Base-by-base conservation (phyloP, 2,329 filamentous ascomycete genomes). In the Pseudocercospora pini-densiflorae region DNA sequence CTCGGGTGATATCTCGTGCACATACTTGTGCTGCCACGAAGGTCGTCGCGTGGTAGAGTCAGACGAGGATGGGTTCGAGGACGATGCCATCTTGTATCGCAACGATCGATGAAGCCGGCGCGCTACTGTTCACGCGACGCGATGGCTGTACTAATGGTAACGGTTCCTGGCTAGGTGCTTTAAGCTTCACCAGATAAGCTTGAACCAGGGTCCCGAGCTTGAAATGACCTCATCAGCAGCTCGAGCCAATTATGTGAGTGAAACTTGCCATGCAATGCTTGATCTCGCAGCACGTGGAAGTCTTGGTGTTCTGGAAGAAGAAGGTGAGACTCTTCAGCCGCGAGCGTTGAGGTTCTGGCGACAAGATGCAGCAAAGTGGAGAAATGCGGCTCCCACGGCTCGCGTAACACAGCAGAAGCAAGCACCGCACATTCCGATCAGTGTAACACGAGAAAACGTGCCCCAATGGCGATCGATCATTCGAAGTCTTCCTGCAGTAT, bases 1-100 rank as follows among this genome's bases (percentile, higher is more conserved):
- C 29, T 71, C 69, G 10, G 62, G 58, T 31, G 53, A 68, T 70
- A 73, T 73, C 40, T 72, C 68, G 27, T 67, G 58, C 8, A 70
- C 66, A 53, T 64, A 62, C 59, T 72, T 70, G 60, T 64, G 36
- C 16, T 57, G 54, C 64, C 54, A 63, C 16, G 59, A 60, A 21
- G 65, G 61, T 27, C 45, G 31, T 27, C 31, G 57, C 29, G 61
- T 29, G 21, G 31, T 29, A 8, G 59, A 57, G 24, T 55, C 51
- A n/a, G 51, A 33, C 23, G 57, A 49, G 10, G 58, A 59, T 43
- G 55, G 62, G 49, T 45, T 51, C 14, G 62, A 29, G 23, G 29
- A 45, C 10, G 45, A 54, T 40, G 62, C 45, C 62, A 59, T 64
- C 1, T n/a, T 59, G 55, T 29, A 3, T 21, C 29, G 19, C 16